These are phyloP conservation scores for Saccharomycopsis malanga DNA, from an alignment of 805 yeast species.

Conservation along the genomic window DNA sequence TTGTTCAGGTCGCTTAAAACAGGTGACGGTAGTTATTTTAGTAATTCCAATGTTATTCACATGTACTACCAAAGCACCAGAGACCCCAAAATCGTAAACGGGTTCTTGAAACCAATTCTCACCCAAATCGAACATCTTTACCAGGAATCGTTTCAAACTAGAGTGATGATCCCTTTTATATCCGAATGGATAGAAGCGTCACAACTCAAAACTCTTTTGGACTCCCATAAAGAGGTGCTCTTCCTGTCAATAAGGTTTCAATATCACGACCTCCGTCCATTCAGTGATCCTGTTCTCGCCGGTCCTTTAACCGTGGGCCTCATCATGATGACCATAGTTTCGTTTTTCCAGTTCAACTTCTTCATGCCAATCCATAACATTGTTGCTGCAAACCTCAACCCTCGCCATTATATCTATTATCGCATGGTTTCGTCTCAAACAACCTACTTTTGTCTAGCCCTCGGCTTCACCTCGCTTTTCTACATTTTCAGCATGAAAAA, in stretches of 20 bases:
- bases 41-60: constrained; percentile 28
- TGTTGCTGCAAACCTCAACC: constrained; percentile 35
- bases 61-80: constrained; percentile 55
- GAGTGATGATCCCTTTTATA: constrained; percentile 14
- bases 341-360: constrained; percentile 61
- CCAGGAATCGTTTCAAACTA: constrained; percentile 12
- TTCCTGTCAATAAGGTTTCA: constrained; percentile 13
- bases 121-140: constrained; percentile 17
- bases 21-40: constrained; percentile 14
- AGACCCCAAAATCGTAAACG: constrained; percentile 44
- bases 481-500: constrained; percentile 48
- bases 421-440: constrained; percentile 39
- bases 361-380: constrained; percentile 42
- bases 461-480: constrained; percentile 38
- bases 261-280: constrained; percentile 42
- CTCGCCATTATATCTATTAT: constrained; percentile 39
- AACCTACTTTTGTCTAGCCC: constrained; percentile 46
- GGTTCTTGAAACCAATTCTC: constrained; percentile 40
- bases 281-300: constrained; percentile 39
- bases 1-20: constrained; percentile 26
- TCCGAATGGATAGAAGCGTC: constrained; percentile 10
- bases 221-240: constrained; percentile 5
- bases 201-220: constrained; percentile 1
- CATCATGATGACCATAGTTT: constrained; percentile 54
- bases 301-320: constrained; percentile 69